phyloP scores from a whole-genome alignment of 257 asterid species.

The Plectranthus barbatus region DNA sequence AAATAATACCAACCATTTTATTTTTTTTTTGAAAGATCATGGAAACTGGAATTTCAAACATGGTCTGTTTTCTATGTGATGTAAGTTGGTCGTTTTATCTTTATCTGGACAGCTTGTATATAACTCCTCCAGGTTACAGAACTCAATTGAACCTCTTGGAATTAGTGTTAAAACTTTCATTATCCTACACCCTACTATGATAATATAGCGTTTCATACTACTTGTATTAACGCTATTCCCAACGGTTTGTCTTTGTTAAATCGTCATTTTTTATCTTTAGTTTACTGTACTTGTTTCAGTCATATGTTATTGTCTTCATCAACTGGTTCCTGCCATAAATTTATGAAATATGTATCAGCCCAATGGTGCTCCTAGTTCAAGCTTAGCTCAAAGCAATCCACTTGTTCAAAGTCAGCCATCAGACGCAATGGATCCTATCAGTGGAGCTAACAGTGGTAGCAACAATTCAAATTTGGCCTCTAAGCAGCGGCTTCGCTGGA shows the following conservation, averaged over 20 bases:
- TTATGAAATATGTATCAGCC: slow-evolving; percentile 28
- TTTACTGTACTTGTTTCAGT: background rate
- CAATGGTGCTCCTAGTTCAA: slow-evolving; percentile 27
- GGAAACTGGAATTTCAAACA: background rate
- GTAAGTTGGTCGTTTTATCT: background rate
- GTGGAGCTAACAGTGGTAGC: slow-evolving; percentile 46
- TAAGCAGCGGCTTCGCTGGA: slow-evolving; percentile 95
- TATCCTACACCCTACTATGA: too few species aligned
- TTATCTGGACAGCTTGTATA: background rate
- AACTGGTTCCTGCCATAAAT: slow-evolving; percentile 13
- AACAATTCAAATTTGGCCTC: slow-evolving; percentile 67
- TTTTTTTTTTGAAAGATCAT: background rate
- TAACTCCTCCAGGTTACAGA: background rate
- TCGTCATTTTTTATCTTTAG: background rate
- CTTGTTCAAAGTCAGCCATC: slow-evolving; percentile 27
- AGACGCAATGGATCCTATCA: slow-evolving; percentile 47
- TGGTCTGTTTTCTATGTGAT: background rate
- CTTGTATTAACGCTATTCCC: background rate
- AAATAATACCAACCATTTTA: slow-evolving; percentile 1
- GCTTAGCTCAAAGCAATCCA: slow-evolving; percentile 31
- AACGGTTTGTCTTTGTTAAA: background rate
- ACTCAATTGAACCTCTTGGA: background rate
- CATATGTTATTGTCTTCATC: background rate
- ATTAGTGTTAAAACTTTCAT: background rate
- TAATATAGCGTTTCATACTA: background rate